Evolutionary conservation across 2,329 filamentous ascomycete genomes (phyloP), one percentile per base, ranked within the genome.

Genomic region (Claviceps sorghi): DNA sequence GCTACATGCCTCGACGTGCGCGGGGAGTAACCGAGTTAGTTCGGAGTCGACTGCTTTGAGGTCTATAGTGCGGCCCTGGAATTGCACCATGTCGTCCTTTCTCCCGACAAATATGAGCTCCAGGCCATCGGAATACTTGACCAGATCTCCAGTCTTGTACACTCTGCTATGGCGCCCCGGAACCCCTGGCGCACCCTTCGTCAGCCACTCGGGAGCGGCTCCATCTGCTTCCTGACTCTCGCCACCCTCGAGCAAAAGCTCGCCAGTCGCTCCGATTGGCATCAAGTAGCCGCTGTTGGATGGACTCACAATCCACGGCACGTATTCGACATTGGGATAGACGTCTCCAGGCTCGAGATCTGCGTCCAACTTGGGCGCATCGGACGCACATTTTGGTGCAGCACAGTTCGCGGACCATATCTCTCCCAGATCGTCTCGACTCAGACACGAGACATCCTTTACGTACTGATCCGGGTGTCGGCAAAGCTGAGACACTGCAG

Each of bases 401-500:
- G 58, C 60, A 34, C 56, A 55, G 43, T 63, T 61, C 11, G 67
- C 54, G n/a, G 55, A 58, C 53, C 60, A 58, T 6, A 74, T 63
- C 51, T 69, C 62, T 0, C 52, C 52, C n/a, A 64, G 55, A n/a
- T 74, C 72, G 2, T 64, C 60, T 0, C 65, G 59, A 0, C 64
- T 59, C 21, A 72, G 47, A 17, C 68, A 60, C 10, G 65, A 61
- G 15, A 74, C 54, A 2, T 68, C 57, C 4, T 64, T 60, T 11
- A 72, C 59, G 1, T 64, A 63, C 11, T 62, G 60, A 42, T 68
- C 64, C 10, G 48, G 29, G 2, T n/a, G 11, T 34, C 34, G 36
- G 36, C 76, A 74, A 36, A 84, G 68, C 41, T 74, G 68, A 22
- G 69, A 67, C 0, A 74, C 70, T 8, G 78, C 71, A 2, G 68